A percentile compares a stretch with the other conserved stretches of the same genome.
These are phyloP conservation scores for Myochromella boudieri DNA, from an alignment of 768 basidiomycete species.

Conservation along the genomic window DNA sequence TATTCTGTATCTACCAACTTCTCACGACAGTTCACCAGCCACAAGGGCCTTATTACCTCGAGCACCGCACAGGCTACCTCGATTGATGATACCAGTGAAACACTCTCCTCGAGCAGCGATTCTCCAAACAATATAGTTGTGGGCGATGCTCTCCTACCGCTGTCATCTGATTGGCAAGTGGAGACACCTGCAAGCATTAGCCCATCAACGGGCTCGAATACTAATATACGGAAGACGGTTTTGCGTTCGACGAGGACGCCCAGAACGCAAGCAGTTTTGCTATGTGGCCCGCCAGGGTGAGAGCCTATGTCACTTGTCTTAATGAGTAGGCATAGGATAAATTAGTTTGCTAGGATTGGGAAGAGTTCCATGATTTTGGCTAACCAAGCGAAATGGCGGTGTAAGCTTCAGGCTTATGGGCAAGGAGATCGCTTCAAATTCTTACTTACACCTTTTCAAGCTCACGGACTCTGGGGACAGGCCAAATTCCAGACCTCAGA, in stretches of 20 bases:
- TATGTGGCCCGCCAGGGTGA: constrained; percentile 66
- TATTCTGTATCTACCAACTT: constrained; percentile 57
- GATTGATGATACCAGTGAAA: constrained; percentile 41
- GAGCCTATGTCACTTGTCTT: constrained; percentile 12
- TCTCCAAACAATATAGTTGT: constrained; percentile 21
- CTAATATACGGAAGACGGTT: constrained; percentile 44
- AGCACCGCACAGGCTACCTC: constrained; percentile 24
- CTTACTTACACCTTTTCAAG: constrained; percentile 24
- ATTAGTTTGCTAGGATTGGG: constrained; percentile 45
- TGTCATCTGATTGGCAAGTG: constrained; percentile 20
- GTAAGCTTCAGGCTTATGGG: constrained; percentile 36
- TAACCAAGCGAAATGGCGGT: constrained; percentile 72
- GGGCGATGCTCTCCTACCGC: constrained; percentile 2
- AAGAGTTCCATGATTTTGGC: constrained; percentile 71
- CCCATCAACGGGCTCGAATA: constrained; percentile 35
- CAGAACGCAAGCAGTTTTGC: constrained; percentile 59
- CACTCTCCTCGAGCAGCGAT: constrained; percentile 43
- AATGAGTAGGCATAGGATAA: constrained; percentile 2
- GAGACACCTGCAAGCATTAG: constrained; percentile 30
- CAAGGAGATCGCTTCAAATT: too few species aligned
- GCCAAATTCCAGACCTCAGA: constrained; percentile 69
- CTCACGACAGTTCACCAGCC: constrained; percentile 49
- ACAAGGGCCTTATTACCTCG: constrained; percentile 38
- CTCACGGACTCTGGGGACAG: constrained; percentile 75
- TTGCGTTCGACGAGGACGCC: constrained; percentile 42